Conservation (phyloP, 768 basidiomycete species). For the Mycena vitilis region DNA sequence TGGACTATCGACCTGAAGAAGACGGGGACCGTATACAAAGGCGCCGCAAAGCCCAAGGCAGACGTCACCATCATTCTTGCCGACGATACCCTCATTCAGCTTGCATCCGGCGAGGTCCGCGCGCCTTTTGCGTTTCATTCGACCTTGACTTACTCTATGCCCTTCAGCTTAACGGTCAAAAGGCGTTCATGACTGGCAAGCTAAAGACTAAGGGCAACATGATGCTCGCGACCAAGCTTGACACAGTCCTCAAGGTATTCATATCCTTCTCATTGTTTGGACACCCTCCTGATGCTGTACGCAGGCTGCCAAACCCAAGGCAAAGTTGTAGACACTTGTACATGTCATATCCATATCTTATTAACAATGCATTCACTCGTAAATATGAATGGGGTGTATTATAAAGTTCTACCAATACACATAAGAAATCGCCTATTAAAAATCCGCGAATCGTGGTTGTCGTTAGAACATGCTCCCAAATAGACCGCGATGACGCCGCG, state of each 20-base stretch:
- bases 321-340: conserved; percentile 54
- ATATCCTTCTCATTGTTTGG: not conserved
- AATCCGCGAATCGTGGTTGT: conserved; percentile 1
- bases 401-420: conserved; percentile 31
- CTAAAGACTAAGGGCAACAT: conserved; percentile 93
- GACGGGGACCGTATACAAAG: conserved; percentile 80
- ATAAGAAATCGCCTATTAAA: conserved; percentile 5
- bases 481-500: conserved; percentile 80
- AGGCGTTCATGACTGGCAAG: conserved; percentile 96
- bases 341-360: conserved; percentile 10
- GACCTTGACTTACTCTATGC: not conserved
- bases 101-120: conserved; percentile 78
- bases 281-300: not conserved
- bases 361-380: conserved; percentile 14
- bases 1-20: conserved; percentile 98
- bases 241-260: conserved; percentile 79
- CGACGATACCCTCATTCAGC: conserved; percentile 78
- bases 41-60: conserved; percentile 75
- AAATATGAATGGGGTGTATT: conserved; percentile 29
- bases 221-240: conserved; percentile 95
- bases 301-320: conserved; percentile 58
- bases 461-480: conserved; percentile 80
- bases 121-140: conserved; percentile 25
- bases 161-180: conserved; percentile 86
- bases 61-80: conserved; percentile 86